phyloP scores from a whole-genome alignment of 2,329 filamentous ascomycete genomes.

The Alternaria postmessia region DNA sequence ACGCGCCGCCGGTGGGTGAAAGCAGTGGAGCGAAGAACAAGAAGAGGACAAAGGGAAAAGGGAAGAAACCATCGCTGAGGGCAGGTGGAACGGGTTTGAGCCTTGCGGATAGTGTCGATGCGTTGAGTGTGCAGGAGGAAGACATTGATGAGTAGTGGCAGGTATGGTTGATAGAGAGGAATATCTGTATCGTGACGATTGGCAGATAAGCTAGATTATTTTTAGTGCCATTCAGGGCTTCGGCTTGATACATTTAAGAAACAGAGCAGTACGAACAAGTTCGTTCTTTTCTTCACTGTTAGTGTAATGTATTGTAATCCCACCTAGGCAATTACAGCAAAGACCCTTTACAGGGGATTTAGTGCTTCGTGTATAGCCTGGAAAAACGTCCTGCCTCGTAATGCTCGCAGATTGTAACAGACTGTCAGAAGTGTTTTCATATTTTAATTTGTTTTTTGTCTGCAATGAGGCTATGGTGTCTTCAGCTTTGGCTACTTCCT shows the following conservation, averaged over 20 bases:
- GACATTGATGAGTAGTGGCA: slow-evolving; percentile 4
- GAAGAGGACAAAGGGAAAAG: slow-evolving; percentile 40
- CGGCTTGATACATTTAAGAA: neutral
- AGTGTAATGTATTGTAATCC: neutral
- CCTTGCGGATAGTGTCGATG: slow-evolving; percentile 31
- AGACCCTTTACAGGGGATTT: neutral
- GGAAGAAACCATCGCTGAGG: slow-evolving; percentile 5
- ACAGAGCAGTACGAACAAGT: neutral
- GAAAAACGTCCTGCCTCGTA: neutral
- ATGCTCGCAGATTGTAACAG: neutral
- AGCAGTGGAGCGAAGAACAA: slow-evolving; percentile 46
- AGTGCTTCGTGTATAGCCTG: neutral
- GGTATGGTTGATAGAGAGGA: neutral
- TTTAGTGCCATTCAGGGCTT: neutral
- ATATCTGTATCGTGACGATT: neutral
- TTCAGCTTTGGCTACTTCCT: neutral
- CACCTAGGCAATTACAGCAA: neutral
- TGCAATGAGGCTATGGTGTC: neutral
- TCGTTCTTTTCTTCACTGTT: neutral
- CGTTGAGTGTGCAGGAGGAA: slow-evolving; percentile 25
- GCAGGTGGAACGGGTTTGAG: slow-evolving; percentile 13
- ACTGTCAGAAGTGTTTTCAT: neutral
- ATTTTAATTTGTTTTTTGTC: neutral
- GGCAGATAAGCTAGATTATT: neutral
- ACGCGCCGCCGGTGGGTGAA: slow-evolving; percentile 54